Evolutionary conservation across 768 basidiomycete genomes (phyloP).

Genomic region (Termitomyces sp.): DNA sequence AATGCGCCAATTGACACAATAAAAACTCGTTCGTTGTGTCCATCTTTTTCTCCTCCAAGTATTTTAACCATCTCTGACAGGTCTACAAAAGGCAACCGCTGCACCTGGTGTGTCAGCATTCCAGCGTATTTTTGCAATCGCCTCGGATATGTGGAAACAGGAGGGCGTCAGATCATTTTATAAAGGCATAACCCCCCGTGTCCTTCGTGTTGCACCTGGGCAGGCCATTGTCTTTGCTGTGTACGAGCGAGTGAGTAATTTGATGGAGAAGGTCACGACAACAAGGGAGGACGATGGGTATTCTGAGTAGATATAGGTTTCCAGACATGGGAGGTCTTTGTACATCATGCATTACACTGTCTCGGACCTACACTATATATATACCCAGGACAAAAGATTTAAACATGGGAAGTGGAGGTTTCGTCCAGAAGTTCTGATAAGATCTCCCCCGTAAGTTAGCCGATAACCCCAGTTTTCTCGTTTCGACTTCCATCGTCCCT

Average conservation of each 20-base stretch:
- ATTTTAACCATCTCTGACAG: conserved; percentile 31
- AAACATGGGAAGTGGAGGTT: not conserved
- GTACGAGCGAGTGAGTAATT: conserved; percentile 79
- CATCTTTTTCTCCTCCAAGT: not conserved
- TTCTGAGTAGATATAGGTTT: conserved; percentile 45
- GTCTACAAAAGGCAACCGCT: conserved; percentile 81
- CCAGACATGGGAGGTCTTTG: not conserved
- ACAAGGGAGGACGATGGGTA: conserved; percentile 56
- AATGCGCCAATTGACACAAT: conserved; percentile 96
- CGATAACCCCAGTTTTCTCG: not conserved
- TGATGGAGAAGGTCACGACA: conserved; percentile 66
- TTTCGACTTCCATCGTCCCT: not conserved
- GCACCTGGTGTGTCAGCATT: conserved; percentile 71
- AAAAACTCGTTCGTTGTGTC: conserved; percentile 72
- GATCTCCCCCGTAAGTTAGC: conserved; percentile 8
- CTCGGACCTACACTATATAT: not conserved
- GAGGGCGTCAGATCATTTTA: conserved; percentile 93
- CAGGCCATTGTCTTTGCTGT: conserved; percentile 98
- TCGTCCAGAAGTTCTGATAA: not conserved
- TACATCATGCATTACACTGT: not conserved
- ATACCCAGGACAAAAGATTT: not conserved
- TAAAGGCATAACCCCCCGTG: conserved; percentile 97
- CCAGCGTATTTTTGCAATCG: conserved; percentile 74
- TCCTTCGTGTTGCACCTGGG: conserved; percentile 93
- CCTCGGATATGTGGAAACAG: conserved; percentile 87